Evolutionary conservation across 2,329 filamentous ascomycete species (phyloP).

Genomic region (Neofusicoccum umdonicola): DNA sequence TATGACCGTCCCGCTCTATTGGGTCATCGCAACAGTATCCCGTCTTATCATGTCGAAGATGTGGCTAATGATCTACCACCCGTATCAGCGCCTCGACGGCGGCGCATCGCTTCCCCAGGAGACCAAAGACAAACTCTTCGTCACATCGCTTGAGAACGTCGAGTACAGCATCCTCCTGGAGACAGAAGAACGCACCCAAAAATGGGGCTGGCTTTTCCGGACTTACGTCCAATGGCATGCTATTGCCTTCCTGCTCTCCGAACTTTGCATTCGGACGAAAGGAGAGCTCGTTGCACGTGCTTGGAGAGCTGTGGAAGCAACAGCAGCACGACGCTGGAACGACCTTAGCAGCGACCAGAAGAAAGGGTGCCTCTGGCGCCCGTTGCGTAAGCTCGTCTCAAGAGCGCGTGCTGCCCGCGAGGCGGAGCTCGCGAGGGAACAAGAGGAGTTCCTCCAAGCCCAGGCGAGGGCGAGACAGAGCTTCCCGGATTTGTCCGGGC

Average conservation of each 20-base stretch:
- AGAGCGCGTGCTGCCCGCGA: constrained; percentile 56
- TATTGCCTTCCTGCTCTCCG: constrained; percentile 59
- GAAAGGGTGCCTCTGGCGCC: constrained; percentile 60
- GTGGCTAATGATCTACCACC: constrained; percentile 74
- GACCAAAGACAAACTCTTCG: constrained; percentile 66
- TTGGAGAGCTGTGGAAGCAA: constrained; percentile 56
- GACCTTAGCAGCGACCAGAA: constrained; percentile 25
- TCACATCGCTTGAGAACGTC: constrained; percentile 71
- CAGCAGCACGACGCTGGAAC: constrained; percentile 43
- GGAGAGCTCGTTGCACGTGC: constrained; percentile 60
- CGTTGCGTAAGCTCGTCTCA: constrained; percentile 59
- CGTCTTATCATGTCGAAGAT: constrained; percentile 70
- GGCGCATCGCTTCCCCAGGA: constrained; percentile 59
- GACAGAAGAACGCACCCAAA: constrained; percentile 58
- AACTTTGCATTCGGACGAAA: constrained; percentile 57
- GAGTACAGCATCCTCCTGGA: constrained; percentile 68
- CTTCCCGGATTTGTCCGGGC: constrained; percentile 20
- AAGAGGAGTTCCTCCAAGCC: constrained; percentile 23
- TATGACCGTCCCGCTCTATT: constrained; percentile 59
- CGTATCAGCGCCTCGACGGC: constrained; percentile 61
- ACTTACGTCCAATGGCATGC: constrained; percentile 67
- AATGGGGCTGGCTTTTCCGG: constrained; percentile 65
- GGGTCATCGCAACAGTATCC: constrained; percentile 65
- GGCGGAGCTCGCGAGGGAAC: constrained; percentile 47
- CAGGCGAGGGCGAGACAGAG: constrained; percentile 23